Evolutionary conservation across 2,329 filamentous ascomycete species (phyloP), one percentile per base, ranked within the genome.

Genomic region (Paracoccidioides lutzii): DNA sequence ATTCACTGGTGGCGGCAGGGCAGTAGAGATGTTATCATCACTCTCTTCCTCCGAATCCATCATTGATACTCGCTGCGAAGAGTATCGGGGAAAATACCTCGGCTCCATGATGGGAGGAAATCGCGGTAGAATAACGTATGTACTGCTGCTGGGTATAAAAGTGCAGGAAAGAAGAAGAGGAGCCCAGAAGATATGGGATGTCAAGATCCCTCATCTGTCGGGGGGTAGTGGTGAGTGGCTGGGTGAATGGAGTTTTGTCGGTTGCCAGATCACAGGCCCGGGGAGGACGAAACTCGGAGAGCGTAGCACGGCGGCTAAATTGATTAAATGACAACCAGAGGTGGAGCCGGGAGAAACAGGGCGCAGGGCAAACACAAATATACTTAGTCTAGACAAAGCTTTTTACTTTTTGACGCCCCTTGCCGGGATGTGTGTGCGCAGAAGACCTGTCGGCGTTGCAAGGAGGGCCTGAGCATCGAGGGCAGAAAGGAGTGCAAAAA

Each of bases 1-100:
- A 35, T 7, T 49, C 15, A 33, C 35, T 22, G 30, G 10, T 6
- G 10, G 49, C 5, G 35, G 44, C 15, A 40, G 10, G 30, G 32
- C 12, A n/a, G 22, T 12, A 42, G 41, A 28, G 6, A 32, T 22
- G 33, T 49, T 46, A 41, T 49, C 53, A 14, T 49, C 53, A 8
- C 43, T 46, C 32, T 54, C 43, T 5, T 54, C 43, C 5, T 49
- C 43, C 35, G 33, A 33, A 8, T 40, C 53, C 10, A 49, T 32
- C 53, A 54, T 54, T 12, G 53, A 49, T 30, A 41, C 44, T 49
- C 43, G 53, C 33, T 35, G 44, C 14, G 53, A 49, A n/a, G 53
- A 54, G 35, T 49, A 42, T n/a, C 44, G 15, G n/a, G 53, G 35
- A 14, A 40, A 32, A 44, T 30, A 41, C 22, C 43, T 38, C 43